phyloP scores from a whole-genome alignment of 192 early-diverging fungal genomes.

The Coemansia sp. region DNA sequence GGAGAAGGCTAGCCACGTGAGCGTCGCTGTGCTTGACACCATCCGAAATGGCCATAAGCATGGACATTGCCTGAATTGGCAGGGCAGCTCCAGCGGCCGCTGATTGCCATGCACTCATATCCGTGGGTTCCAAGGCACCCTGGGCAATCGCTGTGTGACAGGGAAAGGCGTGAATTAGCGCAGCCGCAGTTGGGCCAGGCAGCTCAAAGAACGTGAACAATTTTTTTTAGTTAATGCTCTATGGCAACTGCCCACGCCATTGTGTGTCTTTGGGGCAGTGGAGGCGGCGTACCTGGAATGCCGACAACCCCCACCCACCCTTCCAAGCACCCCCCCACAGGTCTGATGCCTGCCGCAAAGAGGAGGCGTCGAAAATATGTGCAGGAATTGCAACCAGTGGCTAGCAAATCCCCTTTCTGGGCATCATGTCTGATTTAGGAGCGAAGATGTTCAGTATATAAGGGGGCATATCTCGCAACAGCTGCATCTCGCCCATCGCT shows the following conservation, averaged over 20 bases:
- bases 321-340: not conserved
- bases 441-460: not conserved
- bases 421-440: not conserved
- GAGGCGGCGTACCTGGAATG: not conserved
- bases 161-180: not conserved
- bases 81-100: not conserved
- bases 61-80: not conserved
- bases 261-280: not conserved
- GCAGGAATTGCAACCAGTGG: not conserved
- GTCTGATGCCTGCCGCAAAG: not conserved
- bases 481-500: not conserved
- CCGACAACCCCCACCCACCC: not conserved
- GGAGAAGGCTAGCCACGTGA: not conserved
- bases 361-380: not conserved
- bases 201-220: not conserved
- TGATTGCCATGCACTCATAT: not conserved
- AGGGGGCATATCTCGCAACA: not conserved
- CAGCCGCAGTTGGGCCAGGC: not conserved
- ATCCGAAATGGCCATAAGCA: not conserved
- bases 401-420: not conserved
- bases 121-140: not conserved
- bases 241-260: not conserved
- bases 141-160: not conserved
- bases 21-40: not conserved
- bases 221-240: not conserved